Conservation (phyloP, 306 rosid species). For the Urtica urens region DNA sequence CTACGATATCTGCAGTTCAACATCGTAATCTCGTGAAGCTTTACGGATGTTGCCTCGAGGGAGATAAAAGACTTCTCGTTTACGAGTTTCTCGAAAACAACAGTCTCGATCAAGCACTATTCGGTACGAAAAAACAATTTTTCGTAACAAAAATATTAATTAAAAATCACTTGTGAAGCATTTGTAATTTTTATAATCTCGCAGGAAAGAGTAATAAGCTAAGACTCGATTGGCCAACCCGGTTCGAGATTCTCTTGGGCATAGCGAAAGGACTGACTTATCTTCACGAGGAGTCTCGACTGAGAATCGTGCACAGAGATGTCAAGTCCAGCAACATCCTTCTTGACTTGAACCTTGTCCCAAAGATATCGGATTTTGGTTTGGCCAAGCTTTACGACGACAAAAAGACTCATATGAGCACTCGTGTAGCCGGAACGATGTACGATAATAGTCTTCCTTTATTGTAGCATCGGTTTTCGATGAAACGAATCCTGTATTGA, state of each 20-base stretch:
- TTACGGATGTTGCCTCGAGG: slow-evolving; percentile 75
- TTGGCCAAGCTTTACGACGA: slow-evolving; percentile 72
- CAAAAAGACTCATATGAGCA: slow-evolving; percentile 69
- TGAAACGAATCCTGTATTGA: too few species aligned
- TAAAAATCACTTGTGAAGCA: too few species aligned
- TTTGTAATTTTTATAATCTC: not conserved
- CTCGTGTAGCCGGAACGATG: slow-evolving; percentile 74
- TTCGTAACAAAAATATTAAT: not conserved
- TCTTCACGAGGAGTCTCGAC: slow-evolving; percentile 64
- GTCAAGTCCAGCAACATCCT: slow-evolving; percentile 77
- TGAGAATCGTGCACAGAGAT: slow-evolving; percentile 71
- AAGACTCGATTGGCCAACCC: slow-evolving; percentile 52
- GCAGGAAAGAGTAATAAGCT: slow-evolving; percentile 32
- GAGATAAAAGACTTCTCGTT: slow-evolving; percentile 57
- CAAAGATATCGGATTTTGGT: slow-evolving; percentile 88
- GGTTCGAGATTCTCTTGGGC: slow-evolving; percentile 61
- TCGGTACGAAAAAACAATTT: slow-evolving; percentile 36
- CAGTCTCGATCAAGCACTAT: slow-evolving; percentile 80
- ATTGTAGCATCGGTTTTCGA: too few species aligned
- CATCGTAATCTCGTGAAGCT: slow-evolving; percentile 76
- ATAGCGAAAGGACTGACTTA: slow-evolving; percentile 72
- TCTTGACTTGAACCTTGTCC: slow-evolving; percentile 51
- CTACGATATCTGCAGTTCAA: slow-evolving; percentile 74
- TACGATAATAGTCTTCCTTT: too few species aligned
- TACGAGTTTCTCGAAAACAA: slow-evolving; percentile 72